These are phyloP conservation scores for Pseudocercospora cruenta DNA, from an alignment of 2,329 filamentous ascomycete genomes.

Conservation along the genomic window DNA sequence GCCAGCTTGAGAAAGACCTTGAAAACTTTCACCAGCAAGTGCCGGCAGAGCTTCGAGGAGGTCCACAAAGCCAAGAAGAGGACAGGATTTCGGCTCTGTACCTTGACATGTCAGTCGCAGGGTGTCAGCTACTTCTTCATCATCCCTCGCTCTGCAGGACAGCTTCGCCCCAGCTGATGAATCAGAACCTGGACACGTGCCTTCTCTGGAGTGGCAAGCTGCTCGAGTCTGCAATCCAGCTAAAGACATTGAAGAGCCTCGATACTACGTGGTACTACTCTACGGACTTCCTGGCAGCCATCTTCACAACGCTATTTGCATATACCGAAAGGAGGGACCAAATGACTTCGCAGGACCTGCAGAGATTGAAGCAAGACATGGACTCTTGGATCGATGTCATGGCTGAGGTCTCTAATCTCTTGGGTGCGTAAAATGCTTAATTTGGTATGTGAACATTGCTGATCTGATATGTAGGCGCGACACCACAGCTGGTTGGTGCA, in stretches of 20 bases:
- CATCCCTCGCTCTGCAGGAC: constrained; percentile 57
- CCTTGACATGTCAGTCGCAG: constrained; percentile 53
- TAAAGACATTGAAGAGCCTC: constrained; percentile 67
- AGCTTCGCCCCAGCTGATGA: constrained; percentile 62
- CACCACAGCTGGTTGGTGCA: constrained; percentile 51
- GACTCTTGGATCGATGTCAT: constrained; percentile 69
- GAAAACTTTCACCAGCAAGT: constrained; percentile 66
- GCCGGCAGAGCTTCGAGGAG: constrained; percentile 62
- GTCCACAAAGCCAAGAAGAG: constrained; percentile 48
- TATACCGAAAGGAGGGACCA: constrained; percentile 68
- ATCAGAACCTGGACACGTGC: constrained; percentile 60
- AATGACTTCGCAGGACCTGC: constrained; percentile 62
- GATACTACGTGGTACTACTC: constrained; percentile 80
- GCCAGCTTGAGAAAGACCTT: constrained; percentile 67
- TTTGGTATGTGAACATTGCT: background rate
- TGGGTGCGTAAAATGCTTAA: constrained; percentile 59
- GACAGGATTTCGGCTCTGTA: constrained; percentile 54
- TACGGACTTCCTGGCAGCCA: constrained; percentile 71
- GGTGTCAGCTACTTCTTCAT: constrained; percentile 56
- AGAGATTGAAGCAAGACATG: constrained; percentile 68
- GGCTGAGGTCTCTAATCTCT: constrained; percentile 65
- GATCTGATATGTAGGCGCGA: constrained; percentile 39
- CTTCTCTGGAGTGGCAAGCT: constrained; percentile 68
- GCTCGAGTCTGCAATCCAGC: constrained; percentile 60
- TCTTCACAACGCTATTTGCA: constrained; percentile 72